Evolutionary conservation across 1,284 basidiomycete genomes (phyloP).

Genomic region (Sanghuangporus baumii): DNA sequence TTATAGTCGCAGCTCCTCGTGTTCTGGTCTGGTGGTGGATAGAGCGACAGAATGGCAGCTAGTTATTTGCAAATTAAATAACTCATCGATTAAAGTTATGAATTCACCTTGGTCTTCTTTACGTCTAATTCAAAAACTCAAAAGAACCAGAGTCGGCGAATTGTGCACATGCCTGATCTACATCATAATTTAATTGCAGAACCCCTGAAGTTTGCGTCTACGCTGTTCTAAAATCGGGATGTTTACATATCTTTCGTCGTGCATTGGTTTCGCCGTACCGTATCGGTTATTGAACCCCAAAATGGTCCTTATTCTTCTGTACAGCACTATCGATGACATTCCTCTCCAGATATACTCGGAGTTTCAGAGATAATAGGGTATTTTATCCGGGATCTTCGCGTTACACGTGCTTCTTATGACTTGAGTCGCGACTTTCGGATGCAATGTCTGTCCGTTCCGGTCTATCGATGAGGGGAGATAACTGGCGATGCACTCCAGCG

Average conservation of each 20-base stretch:
- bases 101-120: not conserved
- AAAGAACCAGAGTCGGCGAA: not conserved
- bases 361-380: not conserved
- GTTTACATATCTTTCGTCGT: not conserved
- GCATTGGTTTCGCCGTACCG: not conserved
- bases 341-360: not conserved
- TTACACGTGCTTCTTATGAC: not conserved
- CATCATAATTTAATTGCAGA: not conserved
- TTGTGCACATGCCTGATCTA: not conserved
- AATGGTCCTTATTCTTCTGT: not conserved
- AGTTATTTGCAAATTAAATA: not conserved
- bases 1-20: too few species aligned
- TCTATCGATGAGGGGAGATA: not conserved
- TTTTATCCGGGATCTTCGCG: not conserved
- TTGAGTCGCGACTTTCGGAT: not conserved
- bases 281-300: not conserved
- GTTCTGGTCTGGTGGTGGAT: not conserved
- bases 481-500: not conserved
- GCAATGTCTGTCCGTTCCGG: not conserved
- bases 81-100: not conserved
- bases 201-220: not conserved
- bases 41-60: not conserved
- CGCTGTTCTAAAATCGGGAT: not conserved
- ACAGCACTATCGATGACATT: not conserved
- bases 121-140: not conserved